Evolutionary conservation across 768 basidiomycete species (phyloP), one percentile per base, ranked within the genome.

Genomic region (Tylopilus plumbeoviolaceoides): DNA sequence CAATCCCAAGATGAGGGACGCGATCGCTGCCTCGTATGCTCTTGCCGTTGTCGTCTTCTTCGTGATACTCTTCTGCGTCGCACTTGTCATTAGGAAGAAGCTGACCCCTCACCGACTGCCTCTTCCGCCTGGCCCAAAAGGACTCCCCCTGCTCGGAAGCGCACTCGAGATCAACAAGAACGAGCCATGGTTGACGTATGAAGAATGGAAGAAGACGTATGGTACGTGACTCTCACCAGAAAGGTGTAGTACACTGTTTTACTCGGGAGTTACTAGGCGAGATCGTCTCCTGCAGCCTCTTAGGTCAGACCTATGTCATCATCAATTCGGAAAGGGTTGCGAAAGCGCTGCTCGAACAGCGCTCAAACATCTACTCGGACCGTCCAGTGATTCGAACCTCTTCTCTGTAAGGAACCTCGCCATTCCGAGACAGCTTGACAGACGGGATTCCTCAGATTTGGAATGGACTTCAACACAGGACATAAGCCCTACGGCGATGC

Each of bases 181-280:
- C 9, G 55, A 58, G 15, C 68, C 69, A 11, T 72, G 70, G 71
- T 18, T 70, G 44, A 65, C 67, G 0, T 73, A 65, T 28, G 30
- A 42, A 21, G 60, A 67, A 23, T 73, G 72, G 72, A 60, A 60
- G 33, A 55, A 60, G 44, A 18, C 36, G 21, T 69, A 70, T 30
- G 71, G 71, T 72, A 42, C 6, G 67, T 56, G 36, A 41, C 36
- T 7, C 23, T 21, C 44, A n/a, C 18, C 30, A 15, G 5, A 14
- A 31, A 9, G 9, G n/a, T 43, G 28, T 33, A 35, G 5, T 9
- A 15, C 5, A 10, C 31, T 11, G 7, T 25, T 17, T 47, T 8
- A 55, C 44, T 18, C n/a, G 7, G 17, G 10, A 18, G n/a, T n/a
- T 20, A 23, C 30, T 12, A 64, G 63, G 63, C 17, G 55, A 62